Evolutionary conservation across 192 early-diverging fungal species (phyloP), one percentile per base, ranked within the genome.

Genomic region (Diversispora epigaea): DNA sequence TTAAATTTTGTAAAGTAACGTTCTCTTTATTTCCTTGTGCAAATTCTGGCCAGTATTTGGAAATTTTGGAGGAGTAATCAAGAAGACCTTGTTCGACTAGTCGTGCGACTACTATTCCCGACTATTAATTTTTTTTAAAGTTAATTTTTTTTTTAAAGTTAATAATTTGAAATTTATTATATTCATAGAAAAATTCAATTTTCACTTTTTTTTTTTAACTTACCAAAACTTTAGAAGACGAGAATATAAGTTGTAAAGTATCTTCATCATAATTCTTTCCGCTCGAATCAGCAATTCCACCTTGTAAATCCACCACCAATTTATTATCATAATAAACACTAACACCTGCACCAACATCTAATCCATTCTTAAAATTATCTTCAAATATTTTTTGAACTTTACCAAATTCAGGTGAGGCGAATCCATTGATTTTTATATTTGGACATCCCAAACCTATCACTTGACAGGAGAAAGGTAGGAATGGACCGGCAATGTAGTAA

Each of bases 41-140:
- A 79, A 93, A 93, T 75, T 92, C 90, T 3, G 92, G 91, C 92
- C 92, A 93, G 72, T 89, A 86, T 6, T 83, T 77, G 2, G 83
- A 68, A 43, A 93, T 82, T 22, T 68, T 77, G 44, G 82, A 80
- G 21, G 79, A 68, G 67, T 88, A 91, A n/a, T 73, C 46, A 4
- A 93, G 22, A 17, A 81, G 45, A 19, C 85, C 86, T 71, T 84
- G 70, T 58, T 88, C 84, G 14, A 93, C 86, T 46, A 92, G 54
- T 63, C 86, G 76, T 11, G 86, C 81, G 39, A 91, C 77, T 2
- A 92, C 84, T 32, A 90, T 82, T 17, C 77, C 73, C 39, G 76
- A 76, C 84, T 81, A 25, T 19, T 49, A 6, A 65, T 7, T 43
- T 17, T n/a, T 41, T n/a, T n/a, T n/a, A 65, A 9, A 19, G 17